Percentiles rank a stretch among this genome's conserved stretches.
phyloP scores from a whole-genome alignment of 225 moss, liverwort and hornwort species.

The Polytrichum formosum region DNA sequence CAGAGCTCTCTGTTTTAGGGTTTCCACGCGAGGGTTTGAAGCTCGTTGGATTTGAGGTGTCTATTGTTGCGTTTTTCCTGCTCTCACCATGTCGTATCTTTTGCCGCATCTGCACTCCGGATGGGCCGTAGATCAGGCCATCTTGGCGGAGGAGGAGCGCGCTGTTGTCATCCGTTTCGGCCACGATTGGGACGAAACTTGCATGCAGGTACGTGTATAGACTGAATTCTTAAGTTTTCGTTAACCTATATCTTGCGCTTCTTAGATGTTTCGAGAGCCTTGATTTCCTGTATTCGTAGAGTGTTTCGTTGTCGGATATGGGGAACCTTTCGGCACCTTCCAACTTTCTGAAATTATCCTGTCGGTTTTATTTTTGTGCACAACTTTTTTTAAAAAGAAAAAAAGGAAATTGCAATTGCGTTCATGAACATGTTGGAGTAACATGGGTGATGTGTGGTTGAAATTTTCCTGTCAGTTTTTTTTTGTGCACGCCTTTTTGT shows the following conservation, averaged over 20 bases:
- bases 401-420: background rate
- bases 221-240: background rate
- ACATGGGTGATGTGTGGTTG: background rate
- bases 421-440: background rate
- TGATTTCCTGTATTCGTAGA: background rate
- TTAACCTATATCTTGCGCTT: background rate
- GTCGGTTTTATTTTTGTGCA: background rate
- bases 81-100: conserved; percentile 73
- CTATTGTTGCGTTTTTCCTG: background rate
- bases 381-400: background rate
- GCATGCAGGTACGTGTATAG: conserved; percentile 68
- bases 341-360: background rate
- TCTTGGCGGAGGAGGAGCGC: conserved; percentile 96
- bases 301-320: background rate
- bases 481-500: background rate
- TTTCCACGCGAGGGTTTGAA: too few relatives aligned
- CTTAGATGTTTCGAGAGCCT: background rate
- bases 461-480: background rate
- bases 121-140: conserved; percentile 98
- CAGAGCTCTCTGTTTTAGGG: too few relatives aligned
- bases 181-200: conserved; percentile 98
- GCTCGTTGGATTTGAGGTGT: background rate
- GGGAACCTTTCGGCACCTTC: too few relatives aligned
- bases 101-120: conserved; percentile 97
- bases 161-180: conserved; percentile 97